Conservation (phyloP, 441 rosid species). For the Mallotus repandus region DNA sequence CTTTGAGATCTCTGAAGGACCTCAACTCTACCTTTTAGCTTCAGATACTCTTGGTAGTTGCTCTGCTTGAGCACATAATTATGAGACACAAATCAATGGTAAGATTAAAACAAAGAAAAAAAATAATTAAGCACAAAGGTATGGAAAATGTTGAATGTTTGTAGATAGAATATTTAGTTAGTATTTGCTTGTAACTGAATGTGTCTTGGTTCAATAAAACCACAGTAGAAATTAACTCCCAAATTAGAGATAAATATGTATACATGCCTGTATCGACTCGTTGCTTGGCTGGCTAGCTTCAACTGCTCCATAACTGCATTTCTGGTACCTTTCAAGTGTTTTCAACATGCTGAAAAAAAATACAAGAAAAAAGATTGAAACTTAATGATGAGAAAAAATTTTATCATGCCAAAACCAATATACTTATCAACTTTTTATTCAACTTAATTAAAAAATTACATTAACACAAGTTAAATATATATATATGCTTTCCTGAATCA, state of each 20-base stretch:
- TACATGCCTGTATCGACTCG: slow-evolving; percentile 40
- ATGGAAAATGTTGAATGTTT: background rate
- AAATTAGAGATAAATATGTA: background rate
- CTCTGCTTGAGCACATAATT: slow-evolving; percentile 27
- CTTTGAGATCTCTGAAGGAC: slow-evolving; percentile 54
- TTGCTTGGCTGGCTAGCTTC: slow-evolving; percentile 34
- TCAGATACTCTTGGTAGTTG: slow-evolving; percentile 57
- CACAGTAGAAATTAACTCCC: background rate
- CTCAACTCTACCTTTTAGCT: slow-evolving; percentile 52
- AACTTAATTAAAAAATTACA: no score
- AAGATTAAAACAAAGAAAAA: no score
- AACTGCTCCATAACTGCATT: slow-evolving; percentile 43
- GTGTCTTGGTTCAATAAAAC: background rate
- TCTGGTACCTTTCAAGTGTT: slow-evolving; percentile 56
- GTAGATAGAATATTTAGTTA: no score
- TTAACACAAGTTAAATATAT: no score
- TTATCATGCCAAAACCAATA: no score
- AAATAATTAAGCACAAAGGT: background rate
- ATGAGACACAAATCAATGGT: no score
- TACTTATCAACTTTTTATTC: no score
- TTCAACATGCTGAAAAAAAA: slow-evolving; percentile 42
- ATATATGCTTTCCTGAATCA: no score
- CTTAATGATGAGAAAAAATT: background rate
- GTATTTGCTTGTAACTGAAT: no score
- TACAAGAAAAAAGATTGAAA: background rate